phyloP scores from a whole-genome alignment of 345 rosid species.

The Psidium guajava region DNA sequence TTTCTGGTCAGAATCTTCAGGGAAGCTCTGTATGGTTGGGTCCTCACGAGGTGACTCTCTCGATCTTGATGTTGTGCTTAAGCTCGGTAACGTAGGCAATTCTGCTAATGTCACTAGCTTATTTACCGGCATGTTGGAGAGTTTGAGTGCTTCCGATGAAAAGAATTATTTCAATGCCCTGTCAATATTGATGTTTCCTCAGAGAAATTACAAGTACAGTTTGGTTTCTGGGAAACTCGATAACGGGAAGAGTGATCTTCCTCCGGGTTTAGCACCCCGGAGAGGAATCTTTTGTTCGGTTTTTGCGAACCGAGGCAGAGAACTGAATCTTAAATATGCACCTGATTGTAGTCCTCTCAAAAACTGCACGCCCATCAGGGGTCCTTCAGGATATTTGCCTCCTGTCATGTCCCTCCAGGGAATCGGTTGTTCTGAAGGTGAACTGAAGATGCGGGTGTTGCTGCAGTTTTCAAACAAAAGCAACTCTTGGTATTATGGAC shows the following conservation, averaged over 20 bases:
- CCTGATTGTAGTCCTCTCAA: conserved; percentile 6
- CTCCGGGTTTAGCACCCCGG: conserved; percentile 2
- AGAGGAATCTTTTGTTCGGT: conserved; percentile 6
- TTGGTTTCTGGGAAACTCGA: conserved; percentile 1
- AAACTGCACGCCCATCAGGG: conserved; percentile 9
- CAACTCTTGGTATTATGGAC: neutral
- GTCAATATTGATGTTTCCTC: conserved; percentile 26
- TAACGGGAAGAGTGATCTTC: conserved; percentile 1
- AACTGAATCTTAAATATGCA: conserved; percentile 8
- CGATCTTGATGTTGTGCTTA: conserved; percentile 18
- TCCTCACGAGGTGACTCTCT: neutral
- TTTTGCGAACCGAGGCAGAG: neutral
- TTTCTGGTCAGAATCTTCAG: conserved; percentile 29
- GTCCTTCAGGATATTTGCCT: conserved; percentile 8
- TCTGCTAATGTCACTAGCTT: conserved; percentile 18
- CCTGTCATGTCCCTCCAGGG: conserved; percentile 2
- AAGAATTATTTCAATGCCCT: conserved; percentile 19
- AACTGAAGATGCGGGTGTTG: conserved; percentile 6
- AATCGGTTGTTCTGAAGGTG: conserved; percentile 14
- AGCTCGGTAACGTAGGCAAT: conserved; percentile 21
- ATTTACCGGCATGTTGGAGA: conserved; percentile 33
- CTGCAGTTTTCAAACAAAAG: neutral
- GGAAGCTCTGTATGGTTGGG: conserved; percentile 45
- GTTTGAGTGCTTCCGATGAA: conserved; percentile 8
- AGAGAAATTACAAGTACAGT: conserved; percentile 3